phyloP scores from a whole-genome alignment of 2,329 filamentous ascomycete genomes.

The Fusarium sp. region DNA sequence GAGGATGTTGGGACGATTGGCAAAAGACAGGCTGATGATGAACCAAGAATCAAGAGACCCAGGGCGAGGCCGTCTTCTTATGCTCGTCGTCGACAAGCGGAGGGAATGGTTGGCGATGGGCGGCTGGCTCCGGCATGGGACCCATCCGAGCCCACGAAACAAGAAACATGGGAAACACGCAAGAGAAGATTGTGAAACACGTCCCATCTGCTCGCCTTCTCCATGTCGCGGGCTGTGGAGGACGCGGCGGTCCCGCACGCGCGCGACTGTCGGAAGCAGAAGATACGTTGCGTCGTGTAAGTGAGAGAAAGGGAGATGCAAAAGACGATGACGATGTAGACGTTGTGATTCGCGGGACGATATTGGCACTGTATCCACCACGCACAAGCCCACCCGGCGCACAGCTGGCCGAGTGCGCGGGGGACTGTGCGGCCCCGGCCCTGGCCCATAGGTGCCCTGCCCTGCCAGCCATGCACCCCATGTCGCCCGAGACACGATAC shows the following conservation, averaged over 20 bases:
- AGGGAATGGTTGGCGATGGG: conserved; percentile 44
- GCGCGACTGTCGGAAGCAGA: conserved; percentile 5
- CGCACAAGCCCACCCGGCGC: background rate
- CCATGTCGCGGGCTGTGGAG: conserved; percentile 23
- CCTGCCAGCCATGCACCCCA: background rate
- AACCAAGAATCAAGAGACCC: conserved; percentile 36
- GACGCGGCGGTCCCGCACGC: conserved; percentile 21
- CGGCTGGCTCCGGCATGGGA: conserved; percentile 38
- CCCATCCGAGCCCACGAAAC: conserved; percentile 43
- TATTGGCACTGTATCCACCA: conserved; percentile 38
- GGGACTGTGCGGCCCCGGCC: conserved; percentile 37
- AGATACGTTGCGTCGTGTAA: conserved; percentile 25
- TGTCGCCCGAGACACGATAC: conserved; percentile 2
- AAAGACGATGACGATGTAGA: conserved; percentile 9
- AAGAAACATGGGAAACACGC: conserved; percentile 46
- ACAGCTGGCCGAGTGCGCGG: conserved; percentile 21
- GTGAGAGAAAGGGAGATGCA: conserved; percentile 14
- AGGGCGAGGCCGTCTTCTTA: conserved; percentile 51
- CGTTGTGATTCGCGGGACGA: conserved; percentile 28
- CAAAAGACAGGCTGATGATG: conserved; percentile 47
- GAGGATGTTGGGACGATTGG: conserved; percentile 41
- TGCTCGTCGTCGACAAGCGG: conserved; percentile 32
- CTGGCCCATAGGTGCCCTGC: conserved; percentile 13
- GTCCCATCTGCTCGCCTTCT: conserved; percentile 3
- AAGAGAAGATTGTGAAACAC: conserved; percentile 45